A percentile compares a stretch with the other conserved stretches of the same genome.
These are phyloP conservation scores for Yamadazyma dendronema DNA, from an alignment of 1,139 yeast genomes.

Conservation along the genomic window DNA sequence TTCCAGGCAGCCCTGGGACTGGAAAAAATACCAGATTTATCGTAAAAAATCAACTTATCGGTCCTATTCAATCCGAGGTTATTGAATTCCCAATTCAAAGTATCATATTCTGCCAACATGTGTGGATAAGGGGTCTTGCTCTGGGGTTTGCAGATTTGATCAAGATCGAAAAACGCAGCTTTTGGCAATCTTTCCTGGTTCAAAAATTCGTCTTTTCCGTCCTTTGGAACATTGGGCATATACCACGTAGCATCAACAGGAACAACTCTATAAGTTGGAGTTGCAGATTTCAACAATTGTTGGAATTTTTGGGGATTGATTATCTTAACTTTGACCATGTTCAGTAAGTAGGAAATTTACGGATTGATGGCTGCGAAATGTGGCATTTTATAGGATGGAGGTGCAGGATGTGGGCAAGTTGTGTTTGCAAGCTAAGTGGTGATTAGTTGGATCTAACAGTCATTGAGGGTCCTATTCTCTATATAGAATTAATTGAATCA, in stretches of 20 bases:
- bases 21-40: constrained; percentile 78
- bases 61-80: constrained; percentile 43
- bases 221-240: constrained; percentile 69
- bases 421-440: too few relatives aligned
- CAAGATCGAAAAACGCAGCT: constrained; percentile 80
- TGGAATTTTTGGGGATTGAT: constrained; percentile 10
- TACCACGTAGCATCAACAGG: constrained; percentile 93
- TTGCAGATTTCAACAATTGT: constrained; percentile 9
- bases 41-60: constrained; percentile 79
- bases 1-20: constrained; percentile 94
- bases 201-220: constrained; percentile 57
- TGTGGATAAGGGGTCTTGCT: constrained; percentile 80
- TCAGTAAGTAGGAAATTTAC: neutral
- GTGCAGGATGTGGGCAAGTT: too few relatives aligned
- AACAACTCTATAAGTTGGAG: constrained; percentile 38
- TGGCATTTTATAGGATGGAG: neutral
- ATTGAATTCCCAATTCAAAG: constrained; percentile 54
- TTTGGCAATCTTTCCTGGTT: constrained; percentile 58
- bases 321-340: constrained; percentile 12
- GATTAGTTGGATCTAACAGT: too few relatives aligned
- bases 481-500: too few relatives aligned
- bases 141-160: constrained; percentile 53
- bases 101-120: constrained; percentile 69
- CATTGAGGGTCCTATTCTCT: too few relatives aligned
- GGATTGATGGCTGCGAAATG: neutral